Evolutionary conservation across 2,329 filamentous ascomycete genomes (phyloP).

Genomic region (Colletotrichum noveboracense): DNA sequence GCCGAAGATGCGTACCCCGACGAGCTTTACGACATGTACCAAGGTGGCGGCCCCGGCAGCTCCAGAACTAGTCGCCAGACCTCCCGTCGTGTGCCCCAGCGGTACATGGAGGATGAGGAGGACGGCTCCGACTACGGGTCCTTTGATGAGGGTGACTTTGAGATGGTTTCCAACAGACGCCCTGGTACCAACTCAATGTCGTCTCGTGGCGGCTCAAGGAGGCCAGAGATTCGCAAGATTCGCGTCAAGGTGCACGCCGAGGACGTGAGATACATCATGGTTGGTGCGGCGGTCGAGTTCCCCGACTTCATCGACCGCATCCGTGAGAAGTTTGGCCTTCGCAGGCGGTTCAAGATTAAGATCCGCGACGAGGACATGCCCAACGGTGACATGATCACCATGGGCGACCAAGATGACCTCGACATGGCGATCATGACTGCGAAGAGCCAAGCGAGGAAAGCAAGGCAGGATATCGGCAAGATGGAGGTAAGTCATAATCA

Average conservation of each 20-base stretch:
- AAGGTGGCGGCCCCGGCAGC: slow-evolving; percentile 39
- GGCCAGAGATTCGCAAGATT: slow-evolving; percentile 76
- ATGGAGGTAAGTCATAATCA: slow-evolving; percentile 76
- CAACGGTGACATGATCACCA: slow-evolving; percentile 90
- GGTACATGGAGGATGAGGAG: slow-evolving; percentile 81
- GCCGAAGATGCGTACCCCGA: slow-evolving; percentile 70
- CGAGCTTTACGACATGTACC: slow-evolving; percentile 72
- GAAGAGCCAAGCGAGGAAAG: slow-evolving; percentile 71
- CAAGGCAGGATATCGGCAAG: slow-evolving; percentile 85
- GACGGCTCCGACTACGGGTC: slow-evolving; percentile 74
- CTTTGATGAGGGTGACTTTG: slow-evolving; percentile 79
- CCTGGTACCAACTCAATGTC: slow-evolving; percentile 49
- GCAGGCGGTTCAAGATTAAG: slow-evolving; percentile 85
- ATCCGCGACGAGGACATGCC: slow-evolving; percentile 79
- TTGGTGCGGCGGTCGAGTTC: slow-evolving; percentile 75
- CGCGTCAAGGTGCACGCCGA: slow-evolving; percentile 91
- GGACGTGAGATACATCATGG: slow-evolving; percentile 92
- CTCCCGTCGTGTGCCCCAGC: slow-evolving; percentile 45
- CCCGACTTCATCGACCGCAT: slow-evolving; percentile 80
- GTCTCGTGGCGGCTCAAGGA: slow-evolving; percentile 59
- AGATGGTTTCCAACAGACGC: slow-evolving; percentile 70
- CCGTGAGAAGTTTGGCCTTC: slow-evolving; percentile 83
- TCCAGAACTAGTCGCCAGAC: slow-evolving; percentile 46
- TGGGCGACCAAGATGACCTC: slow-evolving; percentile 95
- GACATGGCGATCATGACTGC: slow-evolving; percentile 82